Evolutionary conservation across 371 early-diverging fungal genomes (phyloP).

Genomic region (Chytridium lagenaria): DNA sequence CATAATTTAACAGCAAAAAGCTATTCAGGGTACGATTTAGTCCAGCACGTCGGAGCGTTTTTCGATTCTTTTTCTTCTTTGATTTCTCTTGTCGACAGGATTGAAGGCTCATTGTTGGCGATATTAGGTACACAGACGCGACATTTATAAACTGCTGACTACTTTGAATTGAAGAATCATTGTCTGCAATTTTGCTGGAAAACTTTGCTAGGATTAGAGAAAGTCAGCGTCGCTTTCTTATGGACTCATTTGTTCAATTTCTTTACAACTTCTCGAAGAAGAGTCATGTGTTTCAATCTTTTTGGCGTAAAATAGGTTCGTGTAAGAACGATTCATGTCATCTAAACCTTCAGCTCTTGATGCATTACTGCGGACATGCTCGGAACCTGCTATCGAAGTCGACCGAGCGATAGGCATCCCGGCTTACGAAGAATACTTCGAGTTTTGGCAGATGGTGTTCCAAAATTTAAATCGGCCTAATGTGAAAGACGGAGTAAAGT

Average conservation of each 20-base stretch:
- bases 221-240: constrained; percentile 37
- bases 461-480: background rate
- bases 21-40: constrained; percentile 11
- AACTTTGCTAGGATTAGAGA: constrained; percentile 25
- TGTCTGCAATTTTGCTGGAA: constrained; percentile 10
- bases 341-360: background rate
- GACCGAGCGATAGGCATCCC: background rate
- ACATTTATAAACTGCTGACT: background rate
- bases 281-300: constrained; percentile 38
- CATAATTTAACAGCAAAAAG: constrained; percentile 36
- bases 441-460: background rate
- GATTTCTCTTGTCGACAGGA: constrained; percentile 11
- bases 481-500: background rate
- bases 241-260: constrained; percentile 56
- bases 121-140: constrained; percentile 56
- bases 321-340: constrained; percentile 34
- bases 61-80: constrained; percentile 1
- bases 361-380: constrained; percentile 1
- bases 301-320: constrained; percentile 35
- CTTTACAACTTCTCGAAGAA: constrained; percentile 60
- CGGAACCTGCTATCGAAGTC: background rate
- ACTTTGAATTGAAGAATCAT: constrained; percentile 1
- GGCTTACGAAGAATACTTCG: background rate
- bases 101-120: constrained; percentile 45
- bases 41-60: constrained; percentile 21